Evolutionary conservation across 495 filamentous ascomycete species (phyloP).

Genomic region (Aspergillus olivimuriae): DNA sequence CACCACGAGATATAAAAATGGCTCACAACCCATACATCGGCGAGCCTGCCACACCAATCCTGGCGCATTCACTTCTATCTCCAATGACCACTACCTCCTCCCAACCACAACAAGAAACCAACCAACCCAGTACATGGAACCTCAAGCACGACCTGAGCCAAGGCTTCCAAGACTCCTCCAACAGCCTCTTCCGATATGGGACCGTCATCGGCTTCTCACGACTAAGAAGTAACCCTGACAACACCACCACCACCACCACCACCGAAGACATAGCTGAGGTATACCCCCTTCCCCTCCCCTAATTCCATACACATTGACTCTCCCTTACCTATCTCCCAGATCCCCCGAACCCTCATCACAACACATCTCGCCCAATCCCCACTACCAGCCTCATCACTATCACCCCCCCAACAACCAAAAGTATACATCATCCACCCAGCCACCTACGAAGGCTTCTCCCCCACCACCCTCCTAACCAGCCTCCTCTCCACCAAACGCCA

Average conservation of each 20-base stretch:
- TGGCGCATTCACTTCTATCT: conserved; percentile 32
- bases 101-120: no score
- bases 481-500: neutral
- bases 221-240: conserved; percentile 17
- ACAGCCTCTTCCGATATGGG: conserved; percentile 25
- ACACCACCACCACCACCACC: conserved; percentile 24
- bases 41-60: conserved; percentile 29
- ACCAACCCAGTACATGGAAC: conserved; percentile 19
- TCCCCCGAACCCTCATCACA: conserved; percentile 19
- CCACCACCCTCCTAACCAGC: conserved; percentile 37
- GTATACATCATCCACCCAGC: conserved; percentile 58
- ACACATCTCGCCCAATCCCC: conserved; percentile 9
- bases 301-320: neutral
- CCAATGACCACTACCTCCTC: no score
- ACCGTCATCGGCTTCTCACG: conserved; percentile 35
- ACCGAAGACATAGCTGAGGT: conserved; percentile 32
- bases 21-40: conserved; percentile 20
- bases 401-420: conserved; percentile 10
- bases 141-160: conserved; percentile 23
- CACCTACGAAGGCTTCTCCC: conserved; percentile 74
- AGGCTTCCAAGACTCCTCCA: conserved; percentile 13
- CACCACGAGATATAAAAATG: no score
- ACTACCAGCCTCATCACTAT: conserved; percentile 5
- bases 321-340: conserved; percentile 12
- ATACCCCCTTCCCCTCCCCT: conserved; percentile 2